These are phyloP conservation scores for Amphirosellinia nigrospora DNA, from an alignment of 495 filamentous ascomycete species.

Conservation along the genomic window DNA sequence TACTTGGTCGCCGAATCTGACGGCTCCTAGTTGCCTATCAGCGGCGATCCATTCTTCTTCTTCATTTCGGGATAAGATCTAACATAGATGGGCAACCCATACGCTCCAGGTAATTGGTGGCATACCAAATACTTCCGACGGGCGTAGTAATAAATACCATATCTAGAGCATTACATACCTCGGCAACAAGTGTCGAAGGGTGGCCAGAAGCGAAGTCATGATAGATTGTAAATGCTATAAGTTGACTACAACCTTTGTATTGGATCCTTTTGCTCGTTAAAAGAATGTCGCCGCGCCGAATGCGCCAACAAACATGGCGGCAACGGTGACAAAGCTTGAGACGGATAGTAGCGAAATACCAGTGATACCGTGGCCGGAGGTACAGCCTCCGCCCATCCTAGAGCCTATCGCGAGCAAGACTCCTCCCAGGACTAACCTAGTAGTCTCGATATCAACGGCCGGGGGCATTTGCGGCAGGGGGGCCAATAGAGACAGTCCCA, in stretches of 20 bases:
- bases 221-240: too few relatives aligned
- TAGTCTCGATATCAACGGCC: constrained; percentile 35
- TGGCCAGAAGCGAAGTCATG: not conserved
- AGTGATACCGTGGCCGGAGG: constrained; percentile 65
- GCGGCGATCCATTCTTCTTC: not conserved
- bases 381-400: constrained; percentile 63
- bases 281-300: constrained; percentile 22
- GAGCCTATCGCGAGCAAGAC: constrained; percentile 58
- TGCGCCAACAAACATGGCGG: constrained; percentile 55
- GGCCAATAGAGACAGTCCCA: constrained; percentile 33
- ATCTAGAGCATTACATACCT: not conserved
- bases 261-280: not conserved
- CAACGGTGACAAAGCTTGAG: constrained; percentile 59
- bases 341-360: constrained; percentile 58
- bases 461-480: constrained; percentile 37
- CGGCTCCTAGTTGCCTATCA: not conserved
- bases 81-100: not conserved
- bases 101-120: not conserved
- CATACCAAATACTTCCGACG: not conserved
- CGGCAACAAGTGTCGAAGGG: not conserved
- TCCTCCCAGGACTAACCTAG: constrained; percentile 52
- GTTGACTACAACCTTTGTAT: not conserved
- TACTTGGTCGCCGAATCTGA: constrained; percentile 13
- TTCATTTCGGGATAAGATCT: not conserved
- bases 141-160: not conserved